Evolutionary conservation across 1,284 basidiomycete species (phyloP).

Genomic region (Apiotrichum gamsii): DNA sequence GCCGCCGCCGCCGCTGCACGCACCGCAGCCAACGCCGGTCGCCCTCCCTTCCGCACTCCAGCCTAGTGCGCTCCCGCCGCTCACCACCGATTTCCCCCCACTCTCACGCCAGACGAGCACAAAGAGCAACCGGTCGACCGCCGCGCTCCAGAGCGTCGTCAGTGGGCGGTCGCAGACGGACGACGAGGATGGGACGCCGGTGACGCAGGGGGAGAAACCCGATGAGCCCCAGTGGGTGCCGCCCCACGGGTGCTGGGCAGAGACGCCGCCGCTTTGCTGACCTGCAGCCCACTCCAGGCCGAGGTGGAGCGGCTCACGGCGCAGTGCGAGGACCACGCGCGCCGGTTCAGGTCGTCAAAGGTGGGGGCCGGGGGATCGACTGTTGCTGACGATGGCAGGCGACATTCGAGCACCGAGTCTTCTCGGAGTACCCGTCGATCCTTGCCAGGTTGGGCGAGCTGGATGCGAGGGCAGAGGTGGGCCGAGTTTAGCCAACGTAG

Average conservation of each 20-base stretch:
- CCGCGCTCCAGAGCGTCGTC: too few relatives aligned
- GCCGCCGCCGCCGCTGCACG: too few relatives aligned
- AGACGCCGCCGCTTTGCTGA: background rate
- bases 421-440: slow-evolving; percentile 28
- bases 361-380: slow-evolving; percentile 11
- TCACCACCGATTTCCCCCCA: background rate
- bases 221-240: background rate
- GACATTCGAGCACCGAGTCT: slow-evolving; percentile 38
- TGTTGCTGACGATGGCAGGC: slow-evolving; percentile 21
- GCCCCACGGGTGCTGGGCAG: background rate
- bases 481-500: background rate
- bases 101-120: background rate
- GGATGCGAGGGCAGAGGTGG: slow-evolving; percentile 37
- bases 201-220: background rate
- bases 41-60: too few relatives aligned
- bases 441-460: slow-evolving; percentile 23
- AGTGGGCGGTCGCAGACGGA: too few relatives aligned
- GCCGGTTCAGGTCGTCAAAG: slow-evolving; percentile 32
- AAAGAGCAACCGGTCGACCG: background rate
- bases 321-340: slow-evolving; percentile 36
- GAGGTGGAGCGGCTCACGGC: slow-evolving; percentile 34
- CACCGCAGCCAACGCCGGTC: too few relatives aligned
- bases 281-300: slow-evolving; percentile 26
- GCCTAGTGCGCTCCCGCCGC: too few relatives aligned
- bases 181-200: background rate